Evolutionary conservation across 305 asterid genomes (phyloP), one percentile per base, ranked within the genome.

Genomic region (Fraxinus sp.): DNA sequence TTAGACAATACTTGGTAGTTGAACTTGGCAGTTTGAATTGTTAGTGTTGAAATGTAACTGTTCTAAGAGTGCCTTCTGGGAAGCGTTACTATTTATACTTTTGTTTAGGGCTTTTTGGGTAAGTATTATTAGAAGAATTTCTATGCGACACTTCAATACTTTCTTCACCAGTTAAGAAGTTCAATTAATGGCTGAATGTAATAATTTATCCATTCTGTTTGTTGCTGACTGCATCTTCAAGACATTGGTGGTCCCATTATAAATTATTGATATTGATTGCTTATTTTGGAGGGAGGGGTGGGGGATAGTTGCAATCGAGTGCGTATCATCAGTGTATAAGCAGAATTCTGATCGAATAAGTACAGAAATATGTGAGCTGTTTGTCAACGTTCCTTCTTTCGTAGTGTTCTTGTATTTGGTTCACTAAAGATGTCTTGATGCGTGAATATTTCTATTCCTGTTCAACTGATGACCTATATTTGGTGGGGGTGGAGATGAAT

Each of bases 1-100:
- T 73, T 73, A 77, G 85, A 79, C 22, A 32, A 36, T 75, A 78
- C 24, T 5, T 55, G 22, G 20, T 49, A 49, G 20, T 46, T 46
- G 59, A 46, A 46, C 59, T 70, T 46, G 73, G 49, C 75, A 59
- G 41, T 16, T 81, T n/a, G 49, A 8, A 36, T 80, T 75, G 74
- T 82, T 84, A 41, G 5, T 8, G 18, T 80, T 73, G 83, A 71
- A 36, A 46, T 76, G 81, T 49, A 39, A 28, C 22, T 84, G 76
- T 30, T 30, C 33, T 3, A 3, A 46, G 55, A 76, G 70, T 75
- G 62, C 76, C 84, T 57, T 82, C 77, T 70, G 86, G 32, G 68
- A 55, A 49, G 86, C 75, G 4, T 26, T 74, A 81, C 49, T 57
- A 33, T 75, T 81, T 78, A 57, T 78, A 28, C 32, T 36, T 74